Conservation (phyloP, 345 rosid genomes). For the Ceriops tagal region DNA sequence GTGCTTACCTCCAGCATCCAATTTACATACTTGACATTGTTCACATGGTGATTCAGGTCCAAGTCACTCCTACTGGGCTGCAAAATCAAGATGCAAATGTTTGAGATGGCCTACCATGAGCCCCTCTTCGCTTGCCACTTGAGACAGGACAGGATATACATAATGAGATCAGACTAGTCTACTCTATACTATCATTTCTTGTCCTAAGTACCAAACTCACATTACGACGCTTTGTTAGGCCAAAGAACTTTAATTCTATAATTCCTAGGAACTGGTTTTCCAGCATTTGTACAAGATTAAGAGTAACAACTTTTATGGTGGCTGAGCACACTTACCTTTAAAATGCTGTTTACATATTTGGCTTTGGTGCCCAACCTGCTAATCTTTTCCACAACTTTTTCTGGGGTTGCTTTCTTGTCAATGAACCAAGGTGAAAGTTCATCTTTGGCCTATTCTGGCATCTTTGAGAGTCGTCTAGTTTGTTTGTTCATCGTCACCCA, state of each 20-base stretch:
- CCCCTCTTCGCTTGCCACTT: too few species aligned
- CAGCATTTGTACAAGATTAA: too few species aligned
- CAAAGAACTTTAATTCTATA: too few species aligned
- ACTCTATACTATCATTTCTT: neutral
- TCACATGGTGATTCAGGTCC: neutral
- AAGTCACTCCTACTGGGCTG: neutral
- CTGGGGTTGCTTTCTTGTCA: neutral
- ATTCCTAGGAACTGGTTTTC: too few species aligned
- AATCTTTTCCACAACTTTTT: neutral
- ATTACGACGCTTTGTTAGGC: too few species aligned
- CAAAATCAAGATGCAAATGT: neutral
- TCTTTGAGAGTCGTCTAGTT: slow-evolving; percentile 3
- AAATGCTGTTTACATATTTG: neutral
- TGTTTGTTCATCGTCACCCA: neutral
- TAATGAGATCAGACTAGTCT: neutral
- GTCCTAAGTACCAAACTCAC: neutral
- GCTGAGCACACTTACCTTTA: neutral
- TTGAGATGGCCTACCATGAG: too few species aligned
- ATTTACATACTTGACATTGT: neutral
- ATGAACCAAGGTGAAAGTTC: neutral
- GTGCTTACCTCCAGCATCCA: slow-evolving; percentile 1
- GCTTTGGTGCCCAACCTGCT: neutral
- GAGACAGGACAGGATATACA: too few species aligned
- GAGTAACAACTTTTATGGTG: too few species aligned
- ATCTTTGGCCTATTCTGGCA: neutral